Base-by-base conservation (phyloP, 805 yeast species). In the Huiozyma naganishii region DNA sequence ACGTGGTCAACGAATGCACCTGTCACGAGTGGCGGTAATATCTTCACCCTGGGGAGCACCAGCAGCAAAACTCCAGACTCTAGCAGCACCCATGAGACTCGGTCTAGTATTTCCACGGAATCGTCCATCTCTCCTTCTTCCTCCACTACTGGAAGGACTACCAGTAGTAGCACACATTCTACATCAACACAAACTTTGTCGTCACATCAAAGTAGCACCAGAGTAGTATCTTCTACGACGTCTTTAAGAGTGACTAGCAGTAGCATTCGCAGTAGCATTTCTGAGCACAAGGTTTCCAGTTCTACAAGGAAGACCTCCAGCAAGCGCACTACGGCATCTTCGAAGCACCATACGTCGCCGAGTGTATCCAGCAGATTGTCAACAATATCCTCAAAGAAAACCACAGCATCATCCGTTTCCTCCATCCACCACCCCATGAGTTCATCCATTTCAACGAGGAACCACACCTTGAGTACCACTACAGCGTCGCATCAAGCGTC, bases 1-100 rank as follows among this genome's bases (percentile, higher is more conserved):
- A 74, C 79, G 5, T 70, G 68, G 66, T 43, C 64, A n/a, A 52
- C 63, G 0, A 35, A 45, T 17, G 48, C 46, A 17, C 43, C 52
- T 5, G 50, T 58, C 27, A 39, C 52, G 27, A 44, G 59, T 5
- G 62, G 64, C 29, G 65, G 64, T 37, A 41, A 60, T 42, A 57
- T 59, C 9, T 59, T 59, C 41, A 56, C 59, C 6, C 3, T 43
- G n/a, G 29, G 13, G 10, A 29, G 29, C 8, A 39, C 29, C 13
- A n/a, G 11, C 13, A 40, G 30, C 11, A 32, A 35, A 10, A 9
- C 30, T 6, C 27, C 23, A n/a, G 32, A 40, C 5, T 62, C 71
- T 30, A 8, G 9, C 33, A 30, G 33, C 33, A 30, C 33, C 33
- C 3, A 17, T 4, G 23, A 17, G 23, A 17, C 23, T 17, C 23